Evolutionary conservation across 139 green algal species (phyloP), one percentile per base, ranked within the genome.

Genomic region (Coelastrella sp.): DNA sequence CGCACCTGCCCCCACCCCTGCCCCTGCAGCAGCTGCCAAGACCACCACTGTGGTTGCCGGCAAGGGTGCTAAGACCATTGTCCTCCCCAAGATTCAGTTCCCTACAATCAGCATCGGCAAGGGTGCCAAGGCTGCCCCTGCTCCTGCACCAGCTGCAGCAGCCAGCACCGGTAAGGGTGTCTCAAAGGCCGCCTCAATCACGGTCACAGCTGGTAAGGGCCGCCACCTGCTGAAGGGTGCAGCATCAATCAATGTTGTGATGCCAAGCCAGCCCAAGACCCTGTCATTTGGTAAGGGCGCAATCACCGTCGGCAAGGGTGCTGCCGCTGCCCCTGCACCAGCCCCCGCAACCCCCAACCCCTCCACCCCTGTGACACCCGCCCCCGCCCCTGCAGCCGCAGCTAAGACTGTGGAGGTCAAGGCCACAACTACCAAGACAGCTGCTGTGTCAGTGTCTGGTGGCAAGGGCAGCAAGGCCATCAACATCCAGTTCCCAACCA

Each of bases 261-360:
- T 16, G 78, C 78, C 5, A 68, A 68, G 54, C 78, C 78, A 60
- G 14, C 16, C 78, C 79, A 85, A 85, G 79, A 68, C 78, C 20
- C 32, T 83, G 54, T 68, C 54, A 17, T 14, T 83, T 0, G 47
- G 47, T 0, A 83, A 83, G 77, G 56, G 56, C 11, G 10, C 77
- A 17, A 47, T 83, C 78, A 83, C 54, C 54, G 3, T 83, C n/a
- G 59, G 78, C 78, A 83, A 81, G 75, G 23, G 75, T 61, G 75
- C 75, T 19, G 75, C 75, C 22, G 17, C 73, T 32, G 73, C 73
- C 8, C 73, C 73, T 47, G 73, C 73, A 78, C 14, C 73, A 47
- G 32, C 32, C 32, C 32, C 32, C 32, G 32, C 32, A 47, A 47
- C 32, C 32, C 32, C 32, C 32, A 47, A 47, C 32, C 32, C 32